Evolutionary conservation across 345 rosid genomes (phyloP).

Genomic region (Mercurialis annua): DNA sequence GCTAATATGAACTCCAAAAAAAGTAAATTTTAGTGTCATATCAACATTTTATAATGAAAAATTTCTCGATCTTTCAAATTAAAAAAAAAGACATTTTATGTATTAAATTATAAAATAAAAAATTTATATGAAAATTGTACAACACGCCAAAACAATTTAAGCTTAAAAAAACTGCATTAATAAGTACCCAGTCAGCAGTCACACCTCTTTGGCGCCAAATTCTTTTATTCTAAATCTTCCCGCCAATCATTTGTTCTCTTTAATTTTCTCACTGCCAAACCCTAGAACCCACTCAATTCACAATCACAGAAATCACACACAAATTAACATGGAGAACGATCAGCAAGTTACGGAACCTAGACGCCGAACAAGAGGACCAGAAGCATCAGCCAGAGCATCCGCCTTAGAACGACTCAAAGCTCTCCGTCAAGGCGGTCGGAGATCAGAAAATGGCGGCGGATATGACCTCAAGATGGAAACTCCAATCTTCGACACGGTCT

Average conservation of each 20-base stretch:
- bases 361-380: conserved; percentile 54
- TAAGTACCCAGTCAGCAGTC: not conserved
- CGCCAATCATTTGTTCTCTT: conserved; percentile 4
- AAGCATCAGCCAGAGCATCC: conserved; percentile 47
- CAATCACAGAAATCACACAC: not conserved
- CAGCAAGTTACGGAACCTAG: conserved; percentile 35
- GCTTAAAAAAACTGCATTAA: no score
- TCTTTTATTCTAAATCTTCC: conserved; percentile 5
- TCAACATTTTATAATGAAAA: no score
- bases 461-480: conserved; percentile 61
- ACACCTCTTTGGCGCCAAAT: conserved; percentile 17
- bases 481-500: conserved; percentile 75
- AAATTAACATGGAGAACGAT: conserved; percentile 47
- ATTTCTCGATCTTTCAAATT: no score
- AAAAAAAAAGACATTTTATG: no score
- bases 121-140: no score
- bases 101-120: no score
- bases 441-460: conserved; percentile 51
- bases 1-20: no score
- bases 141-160: no score
- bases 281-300: conserved; percentile 4
- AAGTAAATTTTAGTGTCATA: no score
- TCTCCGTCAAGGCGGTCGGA: conserved; percentile 65
- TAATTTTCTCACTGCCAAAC: not conserved
- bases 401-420: conserved; percentile 76